These are phyloP conservation scores for Lactarius vividus DNA, from an alignment of 768 basidiomycete species.

Conservation along the genomic window DNA sequence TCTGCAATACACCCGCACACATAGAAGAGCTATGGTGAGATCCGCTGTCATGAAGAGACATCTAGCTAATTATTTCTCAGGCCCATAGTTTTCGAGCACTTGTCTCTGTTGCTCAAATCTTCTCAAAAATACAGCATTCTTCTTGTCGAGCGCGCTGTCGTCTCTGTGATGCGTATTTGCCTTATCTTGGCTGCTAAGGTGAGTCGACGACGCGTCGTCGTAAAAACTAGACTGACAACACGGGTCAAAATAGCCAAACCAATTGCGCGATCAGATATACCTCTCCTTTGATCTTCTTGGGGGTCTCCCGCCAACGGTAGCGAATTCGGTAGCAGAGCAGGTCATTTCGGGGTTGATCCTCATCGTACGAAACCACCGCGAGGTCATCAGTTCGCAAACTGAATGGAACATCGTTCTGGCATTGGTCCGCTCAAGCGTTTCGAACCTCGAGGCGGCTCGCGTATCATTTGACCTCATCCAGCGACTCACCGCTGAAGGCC, in stretches of 20 bases:
- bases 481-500: conserved; percentile 59
- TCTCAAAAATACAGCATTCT: conserved; percentile 84
- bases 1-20: conserved; percentile 68
- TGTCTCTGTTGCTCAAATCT: conserved; percentile 74
- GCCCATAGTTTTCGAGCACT: conserved; percentile 93
- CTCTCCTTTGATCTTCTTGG: conserved; percentile 89
- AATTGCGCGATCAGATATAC: conserved; percentile 88
- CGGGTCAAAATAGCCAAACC: conserved; percentile 48
- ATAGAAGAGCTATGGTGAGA: conserved; percentile 88
- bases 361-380: conserved; percentile 73
- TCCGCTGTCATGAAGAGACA: neutral
- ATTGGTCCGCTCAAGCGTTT: conserved; percentile 78
- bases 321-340: conserved; percentile 87
- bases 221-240: neutral
- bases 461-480: conserved; percentile 79
- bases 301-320: conserved; percentile 69
- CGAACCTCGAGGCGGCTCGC: conserved; percentile 84
- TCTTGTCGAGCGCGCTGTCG: conserved; percentile 91
- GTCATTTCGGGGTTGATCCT: conserved; percentile 78
- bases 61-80: conserved; percentile 40
- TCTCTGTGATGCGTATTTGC: conserved; percentile 82
- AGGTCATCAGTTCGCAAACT: conserved; percentile 81
- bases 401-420: conserved; percentile 96
- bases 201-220: conserved; percentile 28
- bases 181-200: conserved; percentile 79